Evolutionary conservation across 164 flowering plant genomes (phyloP).

Genomic region (Chimonanthus salicifolius): DNA sequence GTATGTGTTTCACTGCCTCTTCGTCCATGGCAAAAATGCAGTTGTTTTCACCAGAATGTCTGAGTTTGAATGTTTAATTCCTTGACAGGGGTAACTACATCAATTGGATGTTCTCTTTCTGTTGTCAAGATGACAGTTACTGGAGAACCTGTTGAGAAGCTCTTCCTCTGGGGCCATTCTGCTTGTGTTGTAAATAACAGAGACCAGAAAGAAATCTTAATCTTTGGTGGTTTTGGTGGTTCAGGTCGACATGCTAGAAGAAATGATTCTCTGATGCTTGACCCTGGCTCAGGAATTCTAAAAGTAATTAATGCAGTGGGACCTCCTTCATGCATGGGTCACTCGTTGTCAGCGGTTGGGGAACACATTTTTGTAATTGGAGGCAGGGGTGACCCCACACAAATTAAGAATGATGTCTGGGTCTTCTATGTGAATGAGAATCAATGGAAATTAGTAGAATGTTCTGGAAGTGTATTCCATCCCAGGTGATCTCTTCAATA

Average conservation of each 20-base stretch:
- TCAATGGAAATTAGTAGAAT: conserved; percentile 49
- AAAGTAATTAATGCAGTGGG: conserved; percentile 26
- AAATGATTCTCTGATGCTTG: conserved; percentile 60
- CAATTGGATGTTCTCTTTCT: conserved; percentile 28
- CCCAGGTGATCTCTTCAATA: conserved; percentile 49
- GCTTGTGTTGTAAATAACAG: conserved; percentile 35
- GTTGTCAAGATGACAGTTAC: conserved; percentile 28
- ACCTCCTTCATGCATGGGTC: conserved; percentile 73
- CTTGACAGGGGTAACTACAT: conserved; percentile 53
- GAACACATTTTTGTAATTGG: conserved; percentile 67
- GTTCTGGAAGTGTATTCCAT: conserved; percentile 47
- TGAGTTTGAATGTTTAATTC: conserved; percentile 15
- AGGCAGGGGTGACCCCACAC: conserved; percentile 79
- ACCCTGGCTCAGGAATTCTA: conserved; percentile 39
- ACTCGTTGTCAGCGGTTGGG: conserved; percentile 63
- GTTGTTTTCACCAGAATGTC: too few relatives aligned
- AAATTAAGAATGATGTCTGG: conserved; percentile 81
- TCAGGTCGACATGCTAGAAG: conserved; percentile 82
- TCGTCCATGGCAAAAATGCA: too few relatives aligned
- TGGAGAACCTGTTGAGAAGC: conserved; percentile 81
- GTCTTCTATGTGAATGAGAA: conserved; percentile 35
- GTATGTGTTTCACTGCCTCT: too few relatives aligned
- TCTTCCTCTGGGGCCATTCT: conserved; percentile 89
- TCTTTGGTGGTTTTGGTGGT: conserved; percentile 98
- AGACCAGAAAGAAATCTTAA: conserved; percentile 29